Conservation (phyloP, 2,329 filamentous ascomycete species). For the Trichoderma sp. region DNA sequence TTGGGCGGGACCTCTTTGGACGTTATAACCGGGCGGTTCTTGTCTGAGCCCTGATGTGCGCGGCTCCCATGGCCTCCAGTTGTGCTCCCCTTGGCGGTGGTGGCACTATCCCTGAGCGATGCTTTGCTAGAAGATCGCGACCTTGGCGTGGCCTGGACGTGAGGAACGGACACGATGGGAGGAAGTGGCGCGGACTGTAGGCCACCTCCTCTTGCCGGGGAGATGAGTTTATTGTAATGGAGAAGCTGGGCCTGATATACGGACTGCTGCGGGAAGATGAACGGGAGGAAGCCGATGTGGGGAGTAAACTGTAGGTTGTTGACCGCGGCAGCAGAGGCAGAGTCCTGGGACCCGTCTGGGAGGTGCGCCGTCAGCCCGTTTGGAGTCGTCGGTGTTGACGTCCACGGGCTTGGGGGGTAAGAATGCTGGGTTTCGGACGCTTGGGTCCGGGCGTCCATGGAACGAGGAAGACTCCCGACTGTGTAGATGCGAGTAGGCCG, state of each 20-base stretch:
- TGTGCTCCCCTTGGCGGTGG: conserved; percentile 46
- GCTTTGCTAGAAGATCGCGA: conserved; percentile 61
- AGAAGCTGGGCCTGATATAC: conserved; percentile 62
- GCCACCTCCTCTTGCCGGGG: conserved; percentile 53
- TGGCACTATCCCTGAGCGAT: conserved; percentile 51
- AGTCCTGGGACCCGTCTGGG: conserved; percentile 35
- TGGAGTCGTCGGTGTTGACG: conserved; percentile 29
- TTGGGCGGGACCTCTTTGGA: conserved; percentile 53
- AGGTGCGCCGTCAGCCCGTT: conserved; percentile 30
- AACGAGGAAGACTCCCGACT: conserved; percentile 28
- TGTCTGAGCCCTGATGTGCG: conserved; percentile 53
- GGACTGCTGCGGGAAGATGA: conserved; percentile 58
- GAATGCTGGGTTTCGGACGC: conserved; percentile 40
- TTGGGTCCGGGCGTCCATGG: conserved; percentile 41
- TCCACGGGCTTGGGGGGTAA: conserved; percentile 37
- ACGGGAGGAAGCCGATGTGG: conserved; percentile 54
- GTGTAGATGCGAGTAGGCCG: conserved; percentile 6
- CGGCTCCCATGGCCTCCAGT: conserved; percentile 66
- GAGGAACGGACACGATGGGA: conserved; percentile 54
- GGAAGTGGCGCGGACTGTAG: conserved; percentile 56
- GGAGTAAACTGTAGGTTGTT: conserved; percentile 38
- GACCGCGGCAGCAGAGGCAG: conserved; percentile 29
- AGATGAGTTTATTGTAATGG: conserved; percentile 65
- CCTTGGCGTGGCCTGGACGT: conserved; percentile 55
- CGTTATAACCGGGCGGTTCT: conserved; percentile 62